Base-by-base conservation (phyloP, 2,329 filamentous ascomycete genomes). In the Exophiala spinifera region DNA sequence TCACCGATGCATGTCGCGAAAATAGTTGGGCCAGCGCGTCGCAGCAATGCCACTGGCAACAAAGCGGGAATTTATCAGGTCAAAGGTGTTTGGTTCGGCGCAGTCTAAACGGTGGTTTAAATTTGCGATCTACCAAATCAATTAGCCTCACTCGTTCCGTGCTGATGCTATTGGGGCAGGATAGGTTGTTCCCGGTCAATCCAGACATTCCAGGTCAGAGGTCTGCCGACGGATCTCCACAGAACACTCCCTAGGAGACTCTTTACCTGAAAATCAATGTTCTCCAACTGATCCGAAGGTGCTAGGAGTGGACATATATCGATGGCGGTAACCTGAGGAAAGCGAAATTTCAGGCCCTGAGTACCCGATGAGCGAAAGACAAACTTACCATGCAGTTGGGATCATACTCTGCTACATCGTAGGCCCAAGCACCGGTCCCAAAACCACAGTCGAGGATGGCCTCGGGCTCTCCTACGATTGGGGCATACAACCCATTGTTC, bases 61-160 rank as follows among this genome's bases (percentile, higher is more conserved):
- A 52, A 81, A 76, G 2, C 83, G 74, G n/a, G 78, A 76, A 63
- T 85, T 82, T 31, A 85, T 76, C 55, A 82, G 83, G 64, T 85
- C 81, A 51, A 83, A 85, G 13, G 53, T 44, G 11, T 25, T 49
- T 20, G 54, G 21, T 20, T 53, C 54, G 10, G 45, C 54, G 23
- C 52, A 56, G 15, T 56, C 54, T 11, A 56, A 33, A 11, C 43
- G 49, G 15, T 56, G 45, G 40, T 56, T 56, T 15, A 56, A 40
- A 25, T 56, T 50, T 15, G 54, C 54, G 31, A 56, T 56, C 54
- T 56, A 25, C 21, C 39, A 17, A 17, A 21, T 8, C 17, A 4
- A 21, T 55, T 25, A 55, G 53, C 42, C 13, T 17, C 17, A 21
- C 19, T 6, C 3, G 14, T 17, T 33, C 21, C 4, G 15, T 33